These are phyloP conservation scores for Phlebiopsis flavidoalba DNA, from an alignment of 768 basidiomycete species.

Conservation along the genomic window DNA sequence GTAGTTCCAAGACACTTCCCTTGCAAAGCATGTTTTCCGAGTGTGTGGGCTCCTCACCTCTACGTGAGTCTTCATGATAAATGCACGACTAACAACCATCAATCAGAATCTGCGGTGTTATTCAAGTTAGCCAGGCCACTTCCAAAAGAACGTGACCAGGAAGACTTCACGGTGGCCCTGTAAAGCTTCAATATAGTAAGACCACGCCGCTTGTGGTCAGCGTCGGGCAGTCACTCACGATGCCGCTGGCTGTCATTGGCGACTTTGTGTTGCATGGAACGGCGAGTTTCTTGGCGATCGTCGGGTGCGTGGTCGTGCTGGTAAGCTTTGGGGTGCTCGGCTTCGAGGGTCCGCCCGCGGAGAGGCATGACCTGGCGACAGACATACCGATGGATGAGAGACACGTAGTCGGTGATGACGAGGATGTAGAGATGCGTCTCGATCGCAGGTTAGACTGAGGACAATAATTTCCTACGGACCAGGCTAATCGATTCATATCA, in stretches of 20 bases:
- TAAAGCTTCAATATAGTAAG: constrained; percentile 43
- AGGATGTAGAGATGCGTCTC: not conserved
- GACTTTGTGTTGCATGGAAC: constrained; percentile 65
- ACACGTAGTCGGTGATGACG: constrained; percentile 6
- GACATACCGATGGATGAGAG: not conserved
- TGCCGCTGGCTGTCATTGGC: constrained; percentile 83
- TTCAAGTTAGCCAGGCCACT: not conserved
- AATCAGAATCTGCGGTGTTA: not conserved
- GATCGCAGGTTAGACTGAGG: not conserved
- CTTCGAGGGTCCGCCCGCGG: constrained; percentile 31
- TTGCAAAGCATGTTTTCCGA: constrained; percentile 10
- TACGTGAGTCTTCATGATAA: not conserved
- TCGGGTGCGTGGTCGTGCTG: constrained; percentile 75
- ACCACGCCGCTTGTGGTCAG: constrained; percentile 95
- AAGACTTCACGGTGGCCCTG: not conserved
- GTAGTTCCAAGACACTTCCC: constrained; percentile 32
- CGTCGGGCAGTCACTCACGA: constrained; percentile 86
- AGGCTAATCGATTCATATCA: not conserved
- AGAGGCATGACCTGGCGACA: constrained; percentile 6
- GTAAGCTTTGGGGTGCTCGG: constrained; percentile 72
- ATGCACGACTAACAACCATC: not conserved
- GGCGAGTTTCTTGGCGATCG: constrained; percentile 50
- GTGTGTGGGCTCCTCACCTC: constrained; percentile 9
- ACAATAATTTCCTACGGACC: not conserved
- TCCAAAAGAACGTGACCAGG: not conserved